Evolutionary conservation across 768 basidiomycete genomes (phyloP).

Genomic region (Crassisporium funariophilum): DNA sequence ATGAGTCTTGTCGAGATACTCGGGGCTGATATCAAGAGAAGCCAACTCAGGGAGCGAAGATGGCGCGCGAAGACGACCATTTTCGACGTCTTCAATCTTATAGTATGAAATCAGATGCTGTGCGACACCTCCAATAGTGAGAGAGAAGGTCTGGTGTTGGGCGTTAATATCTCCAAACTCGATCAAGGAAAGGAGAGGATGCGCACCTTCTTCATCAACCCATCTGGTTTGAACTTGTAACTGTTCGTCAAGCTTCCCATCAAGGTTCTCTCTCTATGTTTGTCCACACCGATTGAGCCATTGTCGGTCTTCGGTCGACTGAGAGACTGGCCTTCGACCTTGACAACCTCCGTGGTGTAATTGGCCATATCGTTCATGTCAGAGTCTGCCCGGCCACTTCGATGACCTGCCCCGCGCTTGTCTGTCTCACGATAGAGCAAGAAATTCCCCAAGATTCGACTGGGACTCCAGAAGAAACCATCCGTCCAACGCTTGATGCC

Average conservation of each 20-base stretch:
- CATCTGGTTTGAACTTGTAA: constrained; percentile 90
- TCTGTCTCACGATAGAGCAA: constrained; percentile 94
- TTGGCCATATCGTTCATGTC: constrained; percentile 37
- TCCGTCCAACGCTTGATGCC: constrained; percentile 99
- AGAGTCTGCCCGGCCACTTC: constrained; percentile 47
- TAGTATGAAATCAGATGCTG: constrained; percentile 97
- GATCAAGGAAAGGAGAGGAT: constrained; percentile 5
- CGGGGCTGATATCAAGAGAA: constrained; percentile 81
- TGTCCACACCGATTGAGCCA: constrained; percentile 54
- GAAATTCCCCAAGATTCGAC: constrained; percentile 92
- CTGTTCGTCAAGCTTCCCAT: constrained; percentile 92
- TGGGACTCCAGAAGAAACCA: constrained; percentile 95
- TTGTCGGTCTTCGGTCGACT: constrained; percentile 63
- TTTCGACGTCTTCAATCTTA: constrained; percentile 86
- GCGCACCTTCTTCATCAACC: constrained; percentile 95
- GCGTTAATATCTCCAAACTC: constrained; percentile 3
- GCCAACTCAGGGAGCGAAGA: constrained; percentile 88
- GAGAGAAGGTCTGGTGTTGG: constrained; percentile 77
- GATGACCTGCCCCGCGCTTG: constrained; percentile 70
- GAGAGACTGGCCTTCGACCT: constrained; percentile 47
- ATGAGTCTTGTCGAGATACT: constrained; percentile 88
- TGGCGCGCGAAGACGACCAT: constrained; percentile 84
- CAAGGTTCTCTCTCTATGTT: constrained; percentile 76
- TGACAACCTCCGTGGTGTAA: constrained; percentile 25
- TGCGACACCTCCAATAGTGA: constrained; percentile 80